Base-by-base conservation (phyloP, 805 yeast genomes). In the Saccharomyces eubayanus region DNA sequence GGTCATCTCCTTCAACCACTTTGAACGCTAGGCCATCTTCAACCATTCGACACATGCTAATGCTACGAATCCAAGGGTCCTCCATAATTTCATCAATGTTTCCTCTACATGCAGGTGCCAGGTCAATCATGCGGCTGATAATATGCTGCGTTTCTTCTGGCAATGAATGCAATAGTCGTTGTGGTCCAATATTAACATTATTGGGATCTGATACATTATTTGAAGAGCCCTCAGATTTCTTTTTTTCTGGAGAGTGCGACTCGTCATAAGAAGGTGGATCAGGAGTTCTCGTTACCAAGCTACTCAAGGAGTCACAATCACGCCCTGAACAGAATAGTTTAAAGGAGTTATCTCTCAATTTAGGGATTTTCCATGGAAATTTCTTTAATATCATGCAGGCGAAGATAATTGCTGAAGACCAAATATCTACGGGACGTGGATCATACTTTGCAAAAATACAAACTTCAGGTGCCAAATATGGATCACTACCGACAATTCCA, bases 301-400 rank as follows among this genome's bases (percentile, higher is more conserved):
- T 83, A 59, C 84, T 82, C 56, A 87, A 72, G 0, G 90, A 80
- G 51, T 77, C 81, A 53, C 87, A 87, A 31, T 84, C 79, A 60
- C 81, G 84, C 30, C 90, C 81, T 28, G 87, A 81, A 47, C 92
- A 85, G 67, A 88, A 91, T 60, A 88, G 68, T 70, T 87, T 88
- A 73, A 90, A 91, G 57, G 94, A 84, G 60, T 83, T 81, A 69
- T 90, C 97, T 50, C 85, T 76, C 51, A 83, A 70, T 64, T 88
- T 85, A 8, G 97, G 97, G 6, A 89, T 88, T 66, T 89, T 89
- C 97, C 97, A 90, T 8, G 97, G 97, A 72, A 90, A 90, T 72
- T 89, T 87, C 66, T 89, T 85, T 68, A 90, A 75, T 55, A 88
- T 81, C 96, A 90, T 89, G 74, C 97, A 90, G 60, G 96, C 88